A percentile compares a stretch with the other conserved stretches of the same genome.
Conservation (phyloP, 78 protist genomes). For the Mastigamoeba balamuthi region DNA sequence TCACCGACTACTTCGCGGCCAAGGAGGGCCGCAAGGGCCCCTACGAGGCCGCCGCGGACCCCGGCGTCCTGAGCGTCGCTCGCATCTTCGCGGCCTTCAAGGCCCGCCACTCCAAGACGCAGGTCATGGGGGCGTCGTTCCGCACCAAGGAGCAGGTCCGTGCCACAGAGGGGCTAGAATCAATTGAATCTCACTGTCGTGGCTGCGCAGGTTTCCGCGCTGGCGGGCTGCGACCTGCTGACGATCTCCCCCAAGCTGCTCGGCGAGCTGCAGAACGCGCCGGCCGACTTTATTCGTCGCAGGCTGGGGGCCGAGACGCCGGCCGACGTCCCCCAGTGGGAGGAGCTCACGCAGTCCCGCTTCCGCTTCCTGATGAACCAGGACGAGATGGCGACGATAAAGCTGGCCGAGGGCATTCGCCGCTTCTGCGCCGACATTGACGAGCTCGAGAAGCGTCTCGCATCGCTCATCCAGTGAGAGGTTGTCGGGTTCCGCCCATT, state of each 20-base stretch:
- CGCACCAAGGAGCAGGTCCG: slow-evolving; percentile 64
- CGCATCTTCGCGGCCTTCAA: slow-evolving; percentile 84
- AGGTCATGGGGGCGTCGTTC: slow-evolving; percentile 94
- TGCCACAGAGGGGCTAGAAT: too few species aligned
- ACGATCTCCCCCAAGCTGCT: slow-evolving; percentile 50
- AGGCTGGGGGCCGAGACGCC: slow-evolving; percentile 15
- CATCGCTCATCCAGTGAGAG: too few species aligned
- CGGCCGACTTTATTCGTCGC: slow-evolving; percentile 1
- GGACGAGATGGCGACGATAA: slow-evolving; percentile 88
- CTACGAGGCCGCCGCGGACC: slow-evolving; percentile 65
- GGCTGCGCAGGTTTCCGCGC: slow-evolving; percentile 1
- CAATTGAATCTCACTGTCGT: background rate
- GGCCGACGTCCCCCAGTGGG: slow-evolving; percentile 27
- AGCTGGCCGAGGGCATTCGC: slow-evolving; percentile 90
- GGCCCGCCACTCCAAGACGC: slow-evolving; percentile 78
- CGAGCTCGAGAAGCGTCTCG: too few species aligned
- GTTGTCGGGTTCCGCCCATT: too few species aligned
- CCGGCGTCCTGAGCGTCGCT: slow-evolving; percentile 76
- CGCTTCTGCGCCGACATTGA: slow-evolving; percentile 59
- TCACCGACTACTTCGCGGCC: slow-evolving; percentile 77
- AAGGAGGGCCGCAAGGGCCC: slow-evolving; percentile 14
- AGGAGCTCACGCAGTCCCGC: background rate
- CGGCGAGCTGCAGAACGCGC: slow-evolving; percentile 10
- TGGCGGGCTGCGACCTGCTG: slow-evolving; percentile 66
- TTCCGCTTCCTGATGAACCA: slow-evolving; percentile 69